phyloP scores from a whole-genome alignment of 768 basidiomycete genomes.

The Porpolomopsis calyptriformis region DNA sequence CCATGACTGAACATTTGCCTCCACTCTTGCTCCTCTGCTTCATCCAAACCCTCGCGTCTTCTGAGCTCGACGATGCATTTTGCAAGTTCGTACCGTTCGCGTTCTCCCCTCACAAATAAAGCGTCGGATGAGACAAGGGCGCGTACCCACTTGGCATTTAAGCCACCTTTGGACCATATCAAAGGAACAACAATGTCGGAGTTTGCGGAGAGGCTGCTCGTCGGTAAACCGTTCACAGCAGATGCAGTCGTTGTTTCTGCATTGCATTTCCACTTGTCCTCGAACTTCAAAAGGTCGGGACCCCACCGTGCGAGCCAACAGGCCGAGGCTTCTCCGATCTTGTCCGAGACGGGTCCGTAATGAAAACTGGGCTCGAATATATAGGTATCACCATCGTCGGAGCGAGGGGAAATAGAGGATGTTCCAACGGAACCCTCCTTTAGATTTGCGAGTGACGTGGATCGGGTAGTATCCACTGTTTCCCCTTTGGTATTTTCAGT shows the following conservation, averaged over 20 bases:
- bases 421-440: neutral
- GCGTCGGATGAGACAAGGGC: conserved; percentile 68
- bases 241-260: conserved; percentile 5
- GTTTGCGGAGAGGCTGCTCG: too few relatives aligned
- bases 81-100: conserved; percentile 72
- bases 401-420: conserved; percentile 1
- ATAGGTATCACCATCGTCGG: neutral
- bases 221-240: too few relatives aligned
- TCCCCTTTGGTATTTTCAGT: conserved; percentile 5
- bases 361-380: conserved; percentile 37
- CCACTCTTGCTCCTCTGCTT: conserved; percentile 64
- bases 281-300: conserved; percentile 58
- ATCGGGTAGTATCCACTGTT: neutral
- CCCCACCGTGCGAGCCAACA: conserved; percentile 90
- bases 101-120: conserved; percentile 70
- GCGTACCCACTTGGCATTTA: conserved; percentile 63
- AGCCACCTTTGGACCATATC: conserved; percentile 68
- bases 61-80: conserved; percentile 66
- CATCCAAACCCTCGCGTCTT: conserved; percentile 39
- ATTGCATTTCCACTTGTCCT: conserved; percentile 30
- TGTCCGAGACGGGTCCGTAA: conserved; percentile 85
- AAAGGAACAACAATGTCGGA: conserved; percentile 30
- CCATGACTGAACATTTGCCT: conserved; percentile 58
- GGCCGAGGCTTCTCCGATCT: conserved; percentile 81
- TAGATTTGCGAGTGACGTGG: neutral